These are phyloP conservation scores for Penicillium hordei DNA, from an alignment of 2,329 filamentous ascomycete genomes.

Conservation along the genomic window DNA sequence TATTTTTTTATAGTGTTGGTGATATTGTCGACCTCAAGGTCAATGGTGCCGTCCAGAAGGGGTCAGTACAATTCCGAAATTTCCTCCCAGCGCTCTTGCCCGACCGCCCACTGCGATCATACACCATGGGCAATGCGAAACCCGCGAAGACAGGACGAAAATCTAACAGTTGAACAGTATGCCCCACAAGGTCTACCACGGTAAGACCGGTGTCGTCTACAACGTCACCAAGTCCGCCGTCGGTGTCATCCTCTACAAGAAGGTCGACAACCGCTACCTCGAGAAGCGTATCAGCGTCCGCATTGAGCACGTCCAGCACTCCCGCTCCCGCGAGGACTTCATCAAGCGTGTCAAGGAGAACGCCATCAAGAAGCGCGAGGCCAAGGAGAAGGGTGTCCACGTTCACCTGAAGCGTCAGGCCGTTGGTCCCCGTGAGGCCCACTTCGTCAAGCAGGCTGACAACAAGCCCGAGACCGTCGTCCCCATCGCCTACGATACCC, in stretches of 20 bases:
- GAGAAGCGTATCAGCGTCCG: constrained; percentile 99
- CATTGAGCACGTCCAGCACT: constrained; percentile 93
- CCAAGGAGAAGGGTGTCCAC: constrained; percentile 83
- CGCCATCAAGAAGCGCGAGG: constrained; percentile 86
- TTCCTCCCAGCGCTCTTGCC: background rate
- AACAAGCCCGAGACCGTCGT: constrained; percentile 88
- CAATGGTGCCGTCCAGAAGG: constrained; percentile 98
- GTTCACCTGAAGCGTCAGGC: constrained; percentile 93
- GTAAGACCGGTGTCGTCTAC: constrained; percentile 97
- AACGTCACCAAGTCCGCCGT: constrained; percentile 98
- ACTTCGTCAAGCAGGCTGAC: constrained; percentile 75
- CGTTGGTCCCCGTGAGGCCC: constrained; percentile 72
- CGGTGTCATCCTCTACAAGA: constrained; percentile 99
- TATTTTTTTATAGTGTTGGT: constrained; percentile 66
- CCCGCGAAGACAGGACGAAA: background rate
- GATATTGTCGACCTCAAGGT: constrained; percentile 99
- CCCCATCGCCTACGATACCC: constrained; percentile 95
- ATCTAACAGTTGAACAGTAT: constrained; percentile 61
- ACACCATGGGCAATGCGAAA: constrained; percentile 7
- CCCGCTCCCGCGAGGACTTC: constrained; percentile 96
- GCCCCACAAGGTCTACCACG: constrained; percentile 99
- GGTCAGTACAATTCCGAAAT: constrained; percentile 60
- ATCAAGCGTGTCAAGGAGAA: constrained; percentile 94
- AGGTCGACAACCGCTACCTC: constrained; percentile 98
- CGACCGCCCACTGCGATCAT: constrained; percentile 3